Evolutionary conservation across 2,329 filamentous ascomycete genomes (phyloP).

Genomic region (Fusarium sp.): DNA sequence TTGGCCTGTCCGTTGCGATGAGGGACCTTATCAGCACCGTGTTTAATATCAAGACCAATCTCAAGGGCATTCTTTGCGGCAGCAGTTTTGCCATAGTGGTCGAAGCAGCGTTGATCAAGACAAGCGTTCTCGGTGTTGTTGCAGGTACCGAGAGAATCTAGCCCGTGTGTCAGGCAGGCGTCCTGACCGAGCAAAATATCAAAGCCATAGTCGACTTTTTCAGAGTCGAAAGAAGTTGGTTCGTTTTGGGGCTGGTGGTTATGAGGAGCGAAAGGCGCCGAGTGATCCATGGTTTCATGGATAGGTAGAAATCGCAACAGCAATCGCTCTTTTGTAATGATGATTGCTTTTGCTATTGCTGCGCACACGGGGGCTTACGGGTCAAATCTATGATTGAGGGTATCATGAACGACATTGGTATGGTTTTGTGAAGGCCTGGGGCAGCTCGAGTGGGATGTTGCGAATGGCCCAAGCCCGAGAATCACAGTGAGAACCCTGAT

Average conservation of each 20-base stretch:
- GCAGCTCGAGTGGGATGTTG: slow-evolving; percentile 38
- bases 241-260: slow-evolving; percentile 36
- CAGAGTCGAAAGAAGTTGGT: slow-evolving; percentile 38
- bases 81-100: slow-evolving; percentile 42
- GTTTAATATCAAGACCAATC: slow-evolving; percentile 37
- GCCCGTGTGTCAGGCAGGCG: slow-evolving; percentile 43
- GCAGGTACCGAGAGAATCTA: slow-evolving; percentile 48
- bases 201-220: slow-evolving; percentile 52
- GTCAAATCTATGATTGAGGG: slow-evolving; percentile 9
- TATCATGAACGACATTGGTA: slow-evolving; percentile 29
- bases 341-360: slow-evolving; percentile 20
- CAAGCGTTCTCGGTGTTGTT: slow-evolving; percentile 53
- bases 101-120: slow-evolving; percentile 49
- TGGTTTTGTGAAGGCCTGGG: slow-evolving; percentile 22
- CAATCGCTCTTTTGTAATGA: slow-evolving; percentile 13
- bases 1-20: slow-evolving; percentile 15
- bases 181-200: slow-evolving; percentile 47
- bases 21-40: slow-evolving; percentile 3
- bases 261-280: slow-evolving; percentile 41
- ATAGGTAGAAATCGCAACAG: slow-evolving; percentile 15
- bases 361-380: slow-evolving; percentile 1
- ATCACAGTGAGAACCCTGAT: slow-evolving; percentile 50
- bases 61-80: slow-evolving; percentile 28
- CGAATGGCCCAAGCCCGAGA: slow-evolving; percentile 37
- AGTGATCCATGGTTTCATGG: slow-evolving; percentile 41